These are phyloP conservation scores for Clohesyomyces aquaticus DNA, from an alignment of 495 filamentous ascomycete species.

Conservation along the genomic window DNA sequence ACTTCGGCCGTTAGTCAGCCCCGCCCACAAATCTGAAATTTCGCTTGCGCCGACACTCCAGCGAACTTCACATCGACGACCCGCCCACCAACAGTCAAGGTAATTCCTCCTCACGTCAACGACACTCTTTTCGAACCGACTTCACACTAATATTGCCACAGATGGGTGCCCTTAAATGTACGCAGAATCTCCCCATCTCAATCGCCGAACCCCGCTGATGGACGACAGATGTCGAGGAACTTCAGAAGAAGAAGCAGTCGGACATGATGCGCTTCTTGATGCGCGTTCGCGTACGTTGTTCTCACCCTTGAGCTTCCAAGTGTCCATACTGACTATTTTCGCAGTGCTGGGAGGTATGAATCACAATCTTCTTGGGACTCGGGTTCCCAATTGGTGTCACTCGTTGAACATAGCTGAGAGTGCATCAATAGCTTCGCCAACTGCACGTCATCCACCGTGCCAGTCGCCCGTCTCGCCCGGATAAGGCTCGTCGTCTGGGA, in stretches of 20 bases:
- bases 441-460: slow-evolving; percentile 99
- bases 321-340: slow-evolving; percentile 25
- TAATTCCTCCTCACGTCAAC: slow-evolving; percentile 12
- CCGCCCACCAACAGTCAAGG: slow-evolving; percentile 50
- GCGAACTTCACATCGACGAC: slow-evolving; percentile 43
- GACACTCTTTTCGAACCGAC: neutral
- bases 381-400: slow-evolving; percentile 73
- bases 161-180: slow-evolving; percentile 49
- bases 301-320: neutral
- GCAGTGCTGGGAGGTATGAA: slow-evolving; percentile 96
- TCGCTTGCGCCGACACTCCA: slow-evolving; percentile 56
- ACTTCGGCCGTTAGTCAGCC: slow-evolving; percentile 24
- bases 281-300: slow-evolving; percentile 70
- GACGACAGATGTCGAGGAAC: slow-evolving; percentile 83
- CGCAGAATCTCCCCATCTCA: neutral
- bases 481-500: slow-evolving; percentile 99
- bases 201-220: slow-evolving; percentile 5
- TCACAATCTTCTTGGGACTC: slow-evolving; percentile 37
- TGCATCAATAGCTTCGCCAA: slow-evolving; percentile 98
- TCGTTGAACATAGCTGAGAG: slow-evolving; percentile 99
- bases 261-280: slow-evolving; percentile 99
- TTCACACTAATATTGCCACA: slow-evolving; percentile 39
- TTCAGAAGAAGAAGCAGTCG: slow-evolving; percentile 99
- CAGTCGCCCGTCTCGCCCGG: slow-evolving; percentile 95
- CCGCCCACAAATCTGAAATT: slow-evolving; percentile 26